Evolutionary conservation across 2,329 filamentous ascomycete species (phyloP), one percentile per base, ranked within the genome.

Genomic region (Pleurostoma richardsiae): DNA sequence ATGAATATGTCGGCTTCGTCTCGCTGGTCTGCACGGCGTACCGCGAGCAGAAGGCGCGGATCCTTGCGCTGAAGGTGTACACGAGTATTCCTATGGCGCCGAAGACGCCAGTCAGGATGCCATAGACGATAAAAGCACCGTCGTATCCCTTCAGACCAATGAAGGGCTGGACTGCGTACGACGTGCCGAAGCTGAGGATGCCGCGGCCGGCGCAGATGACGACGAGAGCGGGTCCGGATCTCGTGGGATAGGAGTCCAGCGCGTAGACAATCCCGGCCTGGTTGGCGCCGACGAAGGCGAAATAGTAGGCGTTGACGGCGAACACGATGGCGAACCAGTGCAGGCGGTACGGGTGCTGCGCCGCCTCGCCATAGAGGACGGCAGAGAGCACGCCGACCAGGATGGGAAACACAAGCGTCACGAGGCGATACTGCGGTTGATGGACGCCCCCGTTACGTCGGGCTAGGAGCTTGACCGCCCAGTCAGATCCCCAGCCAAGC

Each of bases 171-270:
- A 57, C 58, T 29, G 55, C 53, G 33, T 60, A 60, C 41, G 49
- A 54, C 5, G 56, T 50, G 54, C 70, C 70, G 44, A 74, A 74
- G 1, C 64, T 68, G 6, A 75, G 67, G 39, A 74, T 65, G 1
- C 70, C 71, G 3, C 71, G 60, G 51, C 72, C 62, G 4, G 71
- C 69, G 43, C 69, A 73, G 30, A 75, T 68, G 33, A 75, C 64
- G 4, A 74, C 65, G 26, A 75, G 53, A 2, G 72, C 49, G 1
- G 71, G 66, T 0, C 68, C 68, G 4, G 69, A 64, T 3, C 67
- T 60, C 3, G 62, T 60, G 1, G 70, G 70, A 46, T 73, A 74
- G 2, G 65, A 62, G 46, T 74, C 71, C 3, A 75, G 62, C 4
- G 70, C 53, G 48, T 70, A 72, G 0, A 69, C 71, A 43, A 72